Conservation (phyloP, 1,284 basidiomycete genomes). For the Erythrobasidium hasegawianum region DNA sequence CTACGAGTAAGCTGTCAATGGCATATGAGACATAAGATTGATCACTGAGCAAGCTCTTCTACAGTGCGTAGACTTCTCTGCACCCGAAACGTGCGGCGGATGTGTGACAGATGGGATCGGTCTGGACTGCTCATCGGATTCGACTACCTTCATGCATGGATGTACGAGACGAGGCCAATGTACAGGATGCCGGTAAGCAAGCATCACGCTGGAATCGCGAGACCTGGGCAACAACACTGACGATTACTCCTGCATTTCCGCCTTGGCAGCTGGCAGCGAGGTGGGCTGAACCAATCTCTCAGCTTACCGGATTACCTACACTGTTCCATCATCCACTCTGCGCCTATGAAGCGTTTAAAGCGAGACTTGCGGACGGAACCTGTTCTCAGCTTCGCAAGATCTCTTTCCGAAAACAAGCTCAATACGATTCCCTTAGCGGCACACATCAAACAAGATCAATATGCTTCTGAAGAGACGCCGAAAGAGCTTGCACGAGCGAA, state of each 20-base stretch:
- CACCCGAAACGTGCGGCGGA: conserved; percentile 29
- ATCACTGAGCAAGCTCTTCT: not conserved
- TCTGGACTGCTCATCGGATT: conserved; percentile 24
- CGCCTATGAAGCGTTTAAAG: conserved; percentile 6
- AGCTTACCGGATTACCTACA: conserved; percentile 19
- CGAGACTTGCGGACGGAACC: conserved; percentile 1
- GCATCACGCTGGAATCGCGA: not conserved
- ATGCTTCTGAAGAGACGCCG: conserved; percentile 12
- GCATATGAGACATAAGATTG: too few relatives aligned
- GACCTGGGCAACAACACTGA: not conserved
- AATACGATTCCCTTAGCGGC: conserved; percentile 6
- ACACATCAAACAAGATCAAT: conserved; percentile 9
- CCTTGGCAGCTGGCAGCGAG: conserved; percentile 22
- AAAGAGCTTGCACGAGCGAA: not conserved
- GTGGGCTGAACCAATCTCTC: conserved; percentile 20
- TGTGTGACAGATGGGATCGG: conserved; percentile 28
- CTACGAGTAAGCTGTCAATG: conserved; percentile 24
- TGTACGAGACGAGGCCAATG: conserved; percentile 31
- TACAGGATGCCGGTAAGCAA: conserved; percentile 32
- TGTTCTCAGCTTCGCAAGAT: conserved; percentile 5
- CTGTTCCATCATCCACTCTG: conserved; percentile 20
- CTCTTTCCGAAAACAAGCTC: conserved; percentile 10
- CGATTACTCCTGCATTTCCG: not conserved
- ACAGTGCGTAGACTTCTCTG: conserved; percentile 27
- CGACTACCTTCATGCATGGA: conserved; percentile 24